Conservation (phyloP, 75 land plant genomes). For the Cunninghamia lanceolata region DNA sequence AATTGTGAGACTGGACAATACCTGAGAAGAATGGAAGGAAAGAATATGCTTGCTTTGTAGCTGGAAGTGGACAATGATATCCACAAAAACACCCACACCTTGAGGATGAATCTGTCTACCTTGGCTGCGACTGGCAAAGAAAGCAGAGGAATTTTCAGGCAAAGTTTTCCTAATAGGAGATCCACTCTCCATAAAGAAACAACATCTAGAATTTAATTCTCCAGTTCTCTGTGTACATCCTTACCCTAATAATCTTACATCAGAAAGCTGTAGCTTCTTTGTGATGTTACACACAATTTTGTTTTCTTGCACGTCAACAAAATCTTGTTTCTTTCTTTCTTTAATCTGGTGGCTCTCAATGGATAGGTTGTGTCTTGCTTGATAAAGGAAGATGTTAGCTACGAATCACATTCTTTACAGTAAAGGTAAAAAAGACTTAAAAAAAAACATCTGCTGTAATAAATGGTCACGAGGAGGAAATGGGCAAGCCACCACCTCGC, state of each 20-base stretch:
- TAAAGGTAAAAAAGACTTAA: background rate
- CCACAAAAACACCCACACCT: too few relatives aligned
- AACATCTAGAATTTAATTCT: background rate
- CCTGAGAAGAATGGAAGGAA: background rate
- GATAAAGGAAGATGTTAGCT: background rate
- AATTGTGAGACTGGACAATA: background rate
- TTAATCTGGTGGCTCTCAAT: background rate
- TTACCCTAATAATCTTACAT: background rate
- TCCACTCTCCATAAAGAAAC: background rate
- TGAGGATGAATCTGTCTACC: too few relatives aligned
- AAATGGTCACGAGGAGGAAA: slow-evolving; percentile 3
- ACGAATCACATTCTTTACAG: background rate
- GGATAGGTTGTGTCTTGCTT: background rate
- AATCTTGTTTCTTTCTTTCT: too few relatives aligned
- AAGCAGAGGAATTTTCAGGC: too few relatives aligned
- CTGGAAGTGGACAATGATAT: too few relatives aligned
- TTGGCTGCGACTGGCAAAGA: too few relatives aligned
- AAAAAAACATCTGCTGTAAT: background rate
- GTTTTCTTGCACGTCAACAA: too few relatives aligned
- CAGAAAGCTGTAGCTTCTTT: background rate
- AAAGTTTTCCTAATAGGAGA: background rate
- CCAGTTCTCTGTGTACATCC: background rate
- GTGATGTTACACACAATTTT: background rate
- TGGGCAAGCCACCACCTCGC: background rate
- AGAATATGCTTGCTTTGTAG: background rate